Evolutionary conservation across 345 rosid species (phyloP).

Genomic region (Arabis alpina): DNA sequence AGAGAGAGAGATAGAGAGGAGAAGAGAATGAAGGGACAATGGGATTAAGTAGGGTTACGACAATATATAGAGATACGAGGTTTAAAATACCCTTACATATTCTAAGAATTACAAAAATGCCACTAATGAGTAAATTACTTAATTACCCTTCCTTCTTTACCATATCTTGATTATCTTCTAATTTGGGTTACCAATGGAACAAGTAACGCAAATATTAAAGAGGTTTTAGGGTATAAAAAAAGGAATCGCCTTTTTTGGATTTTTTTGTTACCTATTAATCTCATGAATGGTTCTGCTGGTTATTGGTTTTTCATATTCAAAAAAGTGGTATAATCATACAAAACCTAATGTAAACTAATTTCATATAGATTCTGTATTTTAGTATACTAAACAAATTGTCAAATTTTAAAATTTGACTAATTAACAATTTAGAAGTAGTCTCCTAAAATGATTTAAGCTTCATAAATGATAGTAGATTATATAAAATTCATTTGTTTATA

Average conservation of each 20-base stretch:
- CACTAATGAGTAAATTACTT: background rate
- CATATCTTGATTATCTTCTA: slow-evolving; percentile 20
- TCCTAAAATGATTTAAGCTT: too few relatives aligned
- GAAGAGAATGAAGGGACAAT: slow-evolving; percentile 18
- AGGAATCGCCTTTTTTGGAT: background rate
- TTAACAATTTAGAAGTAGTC: too few relatives aligned
- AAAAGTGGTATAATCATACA: too few relatives aligned
- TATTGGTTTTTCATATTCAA: background rate
- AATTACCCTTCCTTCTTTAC: slow-evolving; percentile 19
- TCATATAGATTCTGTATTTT: too few relatives aligned
- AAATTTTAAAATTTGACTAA: too few relatives aligned
- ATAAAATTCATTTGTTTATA: too few relatives aligned
- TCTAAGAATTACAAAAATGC: background rate
- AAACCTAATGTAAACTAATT: background rate
- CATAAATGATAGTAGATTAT: too few relatives aligned
- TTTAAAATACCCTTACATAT: slow-evolving; percentile 27
- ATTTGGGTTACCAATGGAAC: slow-evolving; percentile 33
- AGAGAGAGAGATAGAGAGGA: background rate
- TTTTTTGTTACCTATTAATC: background rate
- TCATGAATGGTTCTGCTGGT: background rate
- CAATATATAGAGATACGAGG: slow-evolving; percentile 27
- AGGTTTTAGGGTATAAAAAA: slow-evolving; percentile 1
- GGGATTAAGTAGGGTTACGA: slow-evolving; percentile 24
- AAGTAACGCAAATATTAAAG: slow-evolving; percentile 34
- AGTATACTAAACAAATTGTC: too few relatives aligned